Conservation (phyloP, 345 rosid genomes). For the Jatropha curcas region DNA sequence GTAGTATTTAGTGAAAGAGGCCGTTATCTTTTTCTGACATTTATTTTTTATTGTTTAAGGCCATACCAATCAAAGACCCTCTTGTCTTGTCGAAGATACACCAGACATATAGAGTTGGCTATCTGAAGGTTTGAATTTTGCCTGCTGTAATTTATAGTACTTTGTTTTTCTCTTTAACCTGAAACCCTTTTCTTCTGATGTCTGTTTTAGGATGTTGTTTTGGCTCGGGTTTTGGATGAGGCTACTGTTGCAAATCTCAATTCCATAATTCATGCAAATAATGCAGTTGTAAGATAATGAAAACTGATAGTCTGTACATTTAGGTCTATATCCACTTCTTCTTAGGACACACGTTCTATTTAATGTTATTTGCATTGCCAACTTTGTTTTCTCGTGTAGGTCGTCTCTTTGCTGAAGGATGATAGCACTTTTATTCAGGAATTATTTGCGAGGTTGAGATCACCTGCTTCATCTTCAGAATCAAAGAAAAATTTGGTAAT, state of each 20-base stretch:
- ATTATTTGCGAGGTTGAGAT: conserved; percentile 69
- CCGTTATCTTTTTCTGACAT: conserved; percentile 14
- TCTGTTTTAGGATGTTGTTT: conserved; percentile 77
- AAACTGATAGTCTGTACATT: conserved; percentile 4
- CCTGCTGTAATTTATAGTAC: conserved; percentile 17
- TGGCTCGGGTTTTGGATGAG: conserved; percentile 90
- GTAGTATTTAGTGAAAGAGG: neutral
- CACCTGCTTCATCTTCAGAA: conserved; percentile 57
- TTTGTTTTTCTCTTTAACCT: conserved; percentile 14
- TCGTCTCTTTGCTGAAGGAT: conserved; percentile 75
- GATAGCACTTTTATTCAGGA: conserved; percentile 88
- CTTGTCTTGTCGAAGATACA: conserved; percentile 80
- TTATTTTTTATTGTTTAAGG: conserved; percentile 40
- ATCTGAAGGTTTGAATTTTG: conserved; percentile 66
- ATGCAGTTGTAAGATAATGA: conserved; percentile 64
- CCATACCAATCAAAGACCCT: conserved; percentile 70
- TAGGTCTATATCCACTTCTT: neutral
- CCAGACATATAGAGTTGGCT: conserved; percentile 82
- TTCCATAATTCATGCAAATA: conserved; percentile 70
- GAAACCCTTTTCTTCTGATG: conserved; percentile 16
- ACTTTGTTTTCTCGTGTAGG: conserved; percentile 41
- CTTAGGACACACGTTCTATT: neutral
- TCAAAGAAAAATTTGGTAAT: conserved; percentile 89
- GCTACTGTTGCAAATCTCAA: conserved; percentile 62
- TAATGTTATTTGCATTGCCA: conserved; percentile 9